Percentiles rank a stretch among this genome's conserved stretches.
These are phyloP conservation scores for Elaeagnus macrophylla DNA, from an alignment of 306 rosid genomes.

Conservation along the genomic window DNA sequence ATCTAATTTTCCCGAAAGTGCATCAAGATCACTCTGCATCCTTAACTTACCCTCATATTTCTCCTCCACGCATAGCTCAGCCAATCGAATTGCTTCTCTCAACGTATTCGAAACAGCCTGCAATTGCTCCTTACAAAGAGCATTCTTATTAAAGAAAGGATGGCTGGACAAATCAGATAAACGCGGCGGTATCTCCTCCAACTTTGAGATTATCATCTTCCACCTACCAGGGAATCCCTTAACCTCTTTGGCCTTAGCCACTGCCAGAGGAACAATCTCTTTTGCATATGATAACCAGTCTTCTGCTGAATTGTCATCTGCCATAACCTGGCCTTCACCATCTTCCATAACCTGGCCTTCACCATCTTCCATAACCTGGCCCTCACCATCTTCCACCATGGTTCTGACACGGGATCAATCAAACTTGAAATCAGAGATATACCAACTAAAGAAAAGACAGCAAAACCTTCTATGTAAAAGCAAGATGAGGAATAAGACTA, in stretches of 20 bases:
- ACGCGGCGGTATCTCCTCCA: conserved; percentile 68
- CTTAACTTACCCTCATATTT: conserved; percentile 77
- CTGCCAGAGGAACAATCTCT: conserved; percentile 63
- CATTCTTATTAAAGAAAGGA: conserved; percentile 85
- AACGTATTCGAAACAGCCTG: conserved; percentile 65
- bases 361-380: conserved; percentile 17
- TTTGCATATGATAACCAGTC: conserved; percentile 52
- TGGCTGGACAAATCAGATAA: conserved; percentile 85
- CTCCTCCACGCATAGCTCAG: conserved; percentile 62
- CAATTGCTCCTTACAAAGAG: conserved; percentile 88
- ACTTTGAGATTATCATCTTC: conserved; percentile 73
- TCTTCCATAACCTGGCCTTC: conserved; percentile 17
- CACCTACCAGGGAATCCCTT: conserved; percentile 69
- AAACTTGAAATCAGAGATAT: conserved; percentile 25
- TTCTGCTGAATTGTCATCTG: conserved; percentile 40
- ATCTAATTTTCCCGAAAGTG: conserved; percentile 65
- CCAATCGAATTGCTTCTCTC: conserved; percentile 45
- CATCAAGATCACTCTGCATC: conserved; percentile 93
- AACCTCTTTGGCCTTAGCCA: conserved; percentile 62
- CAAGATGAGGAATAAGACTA: conserved; percentile 19
- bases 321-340: conserved; percentile 16
- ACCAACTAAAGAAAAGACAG: conserved; percentile 24
- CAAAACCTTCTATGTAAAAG: conserved; percentile 30
- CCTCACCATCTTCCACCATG: conserved; percentile 60
- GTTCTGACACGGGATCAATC: conserved; percentile 12